phyloP scores from a whole-genome alignment of 495 filamentous ascomycete genomes.

The Penicillium waksmanii region DNA sequence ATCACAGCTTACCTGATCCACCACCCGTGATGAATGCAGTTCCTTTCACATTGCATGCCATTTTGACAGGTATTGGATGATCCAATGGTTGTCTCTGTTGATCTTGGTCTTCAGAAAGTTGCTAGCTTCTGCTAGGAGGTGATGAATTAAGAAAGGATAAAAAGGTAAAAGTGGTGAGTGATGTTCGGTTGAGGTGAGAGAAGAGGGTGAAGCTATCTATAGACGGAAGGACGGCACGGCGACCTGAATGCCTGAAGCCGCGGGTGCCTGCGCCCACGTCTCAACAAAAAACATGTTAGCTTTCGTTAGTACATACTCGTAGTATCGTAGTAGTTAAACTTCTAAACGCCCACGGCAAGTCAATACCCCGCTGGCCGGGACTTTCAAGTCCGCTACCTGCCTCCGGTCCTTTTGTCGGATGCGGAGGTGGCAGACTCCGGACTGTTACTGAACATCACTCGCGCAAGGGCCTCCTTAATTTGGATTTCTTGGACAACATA shows the following conservation, averaged over 20 bases:
- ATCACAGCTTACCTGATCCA: slow-evolving; percentile 21
- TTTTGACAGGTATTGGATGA: not conserved
- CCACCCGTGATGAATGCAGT: slow-evolving; percentile 32
- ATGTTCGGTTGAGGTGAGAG: no score
- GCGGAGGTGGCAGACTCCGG: slow-evolving; percentile 10
- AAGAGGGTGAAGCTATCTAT: no score
- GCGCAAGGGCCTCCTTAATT: slow-evolving; percentile 7
- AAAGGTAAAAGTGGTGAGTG: no score
- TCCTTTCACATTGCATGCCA: slow-evolving; percentile 27
- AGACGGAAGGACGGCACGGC: no score
- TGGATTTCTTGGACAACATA: not conserved
- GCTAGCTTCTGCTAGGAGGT: not conserved
- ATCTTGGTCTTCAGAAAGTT: not conserved
- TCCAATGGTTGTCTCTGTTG: not conserved
- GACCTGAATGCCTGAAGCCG: no score
- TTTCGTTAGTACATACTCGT: no score
- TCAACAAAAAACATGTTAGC: no score
- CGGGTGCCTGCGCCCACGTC: no score
- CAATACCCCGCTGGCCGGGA: not conserved
- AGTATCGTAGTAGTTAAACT: no score
- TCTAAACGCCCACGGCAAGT: no score
- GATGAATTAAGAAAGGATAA: no score
- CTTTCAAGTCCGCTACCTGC: not conserved
- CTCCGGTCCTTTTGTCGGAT: not conserved
- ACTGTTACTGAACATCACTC: not conserved